A percentile compares a stretch with the other conserved stretches of the same genome.
phyloP scores from a whole-genome alignment of 2,329 filamentous ascomycete genomes.

The Trichoderma oligosporum region DNA sequence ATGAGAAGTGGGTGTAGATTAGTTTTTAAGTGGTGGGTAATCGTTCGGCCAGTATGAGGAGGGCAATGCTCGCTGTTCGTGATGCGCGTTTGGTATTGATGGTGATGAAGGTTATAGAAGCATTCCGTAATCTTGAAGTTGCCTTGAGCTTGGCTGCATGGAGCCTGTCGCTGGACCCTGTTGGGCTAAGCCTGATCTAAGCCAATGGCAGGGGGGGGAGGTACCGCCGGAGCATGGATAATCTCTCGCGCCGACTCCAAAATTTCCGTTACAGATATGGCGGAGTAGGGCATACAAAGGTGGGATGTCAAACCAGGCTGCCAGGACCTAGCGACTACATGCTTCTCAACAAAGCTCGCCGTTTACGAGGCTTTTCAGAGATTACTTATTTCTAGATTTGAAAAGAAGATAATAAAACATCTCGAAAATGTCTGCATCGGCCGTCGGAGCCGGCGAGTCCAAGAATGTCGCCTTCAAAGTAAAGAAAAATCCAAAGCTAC shows the following conservation, averaged over 20 bases:
- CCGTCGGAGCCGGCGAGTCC: conserved; percentile 37
- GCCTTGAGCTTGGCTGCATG: conserved; percentile 39
- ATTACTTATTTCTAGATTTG: conserved; percentile 21
- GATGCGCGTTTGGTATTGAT: conserved; percentile 24
- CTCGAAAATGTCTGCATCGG: conserved; percentile 46
- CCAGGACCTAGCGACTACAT: conserved; percentile 31
- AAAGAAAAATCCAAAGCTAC: conserved; percentile 31
- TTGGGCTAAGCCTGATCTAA: conserved; percentile 26
- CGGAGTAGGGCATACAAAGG: conserved; percentile 39
- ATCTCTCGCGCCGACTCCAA: conserved; percentile 40
- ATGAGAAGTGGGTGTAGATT: background rate
- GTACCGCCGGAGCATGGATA: conserved; percentile 37
- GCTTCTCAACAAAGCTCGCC: conserved; percentile 30
- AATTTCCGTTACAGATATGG: conserved; percentile 36
- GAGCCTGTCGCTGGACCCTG: conserved; percentile 26
- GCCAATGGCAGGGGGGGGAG: conserved; percentile 23
- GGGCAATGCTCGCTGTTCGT: conserved; percentile 5
- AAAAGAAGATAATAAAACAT: conserved; percentile 33
- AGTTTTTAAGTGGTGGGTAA: background rate
- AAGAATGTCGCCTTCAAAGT: conserved; percentile 57
- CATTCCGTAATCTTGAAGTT: conserved; percentile 41
- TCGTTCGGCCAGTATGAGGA: background rate
- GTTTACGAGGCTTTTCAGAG: conserved; percentile 30
- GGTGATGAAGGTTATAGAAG: conserved; percentile 34
- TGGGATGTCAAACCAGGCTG: conserved; percentile 37